A percentile compares a stretch with the other conserved stretches of the same genome.
Conservation (phyloP, 148 eudicot genomes). For the Fagopyrum homotropicum region DNA sequence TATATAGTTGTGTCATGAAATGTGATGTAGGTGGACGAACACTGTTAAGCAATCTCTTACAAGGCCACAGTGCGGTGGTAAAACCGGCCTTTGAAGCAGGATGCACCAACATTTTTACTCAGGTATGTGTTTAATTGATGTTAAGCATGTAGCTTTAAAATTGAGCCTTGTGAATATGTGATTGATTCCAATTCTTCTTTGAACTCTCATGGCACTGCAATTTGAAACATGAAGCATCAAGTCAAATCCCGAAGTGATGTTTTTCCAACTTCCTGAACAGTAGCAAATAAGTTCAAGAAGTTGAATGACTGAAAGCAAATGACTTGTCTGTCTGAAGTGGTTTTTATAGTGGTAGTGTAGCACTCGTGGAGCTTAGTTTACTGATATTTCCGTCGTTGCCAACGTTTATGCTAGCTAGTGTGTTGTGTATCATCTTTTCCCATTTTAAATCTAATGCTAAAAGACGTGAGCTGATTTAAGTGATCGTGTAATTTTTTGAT, state of each 20-base stretch:
- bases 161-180: background rate
- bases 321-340: too few relatives aligned
- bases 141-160: background rate
- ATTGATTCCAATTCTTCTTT: too few relatives aligned
- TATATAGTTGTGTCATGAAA: slow-evolving; percentile 5
- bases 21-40: slow-evolving; percentile 40
- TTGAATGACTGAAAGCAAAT: background rate
- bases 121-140: slow-evolving; percentile 31
- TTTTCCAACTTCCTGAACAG: background rate
- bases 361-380: too few relatives aligned
- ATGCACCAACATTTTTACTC: slow-evolving; percentile 29
- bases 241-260: background rate
- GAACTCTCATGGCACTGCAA: background rate
- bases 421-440: background rate
- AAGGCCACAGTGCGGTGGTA: slow-evolving; percentile 23
- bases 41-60: slow-evolving; percentile 42
- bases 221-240: background rate
- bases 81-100: slow-evolving; percentile 28
- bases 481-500: background rate
- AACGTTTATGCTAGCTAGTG: too few relatives aligned
- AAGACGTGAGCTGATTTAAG: background rate
- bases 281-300: background rate
- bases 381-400: background rate
- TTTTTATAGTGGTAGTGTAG: too few relatives aligned
- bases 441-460: background rate